A percentile compares a stretch with the other conserved stretches of the same genome.
phyloP scores from a whole-genome alignment of 2,329 filamentous ascomycete species.

The Lecanicillium sp. region DNA sequence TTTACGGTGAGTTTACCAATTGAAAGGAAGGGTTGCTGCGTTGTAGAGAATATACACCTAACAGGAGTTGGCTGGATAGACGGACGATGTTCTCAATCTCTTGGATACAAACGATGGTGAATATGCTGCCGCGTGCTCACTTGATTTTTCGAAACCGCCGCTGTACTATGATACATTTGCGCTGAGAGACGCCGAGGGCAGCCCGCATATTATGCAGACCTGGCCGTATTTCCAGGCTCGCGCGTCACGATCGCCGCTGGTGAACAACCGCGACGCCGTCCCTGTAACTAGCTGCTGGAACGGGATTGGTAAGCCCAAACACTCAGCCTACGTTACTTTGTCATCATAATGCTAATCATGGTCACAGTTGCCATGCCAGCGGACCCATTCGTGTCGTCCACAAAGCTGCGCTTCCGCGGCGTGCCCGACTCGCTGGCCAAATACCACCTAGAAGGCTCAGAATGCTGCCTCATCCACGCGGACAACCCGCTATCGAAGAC shows the following conservation, averaged over 20 bases:
- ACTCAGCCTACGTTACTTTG: background rate
- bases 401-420: constrained; percentile 51
- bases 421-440: constrained; percentile 54
- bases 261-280: constrained; percentile 36
- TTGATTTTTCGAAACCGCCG: constrained; percentile 49
- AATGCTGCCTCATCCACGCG: constrained; percentile 71
- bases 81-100: constrained; percentile 46
- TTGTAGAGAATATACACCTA: background rate
- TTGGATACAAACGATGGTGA: constrained; percentile 49
- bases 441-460: constrained; percentile 64
- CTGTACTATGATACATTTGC: constrained; percentile 57
- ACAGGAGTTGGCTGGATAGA: constrained; percentile 24
- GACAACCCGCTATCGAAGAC: constrained; percentile 53
- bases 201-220: constrained; percentile 41
- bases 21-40: too few relatives aligned
- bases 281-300: constrained; percentile 39
- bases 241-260: constrained; percentile 45
- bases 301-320: constrained; percentile 30
- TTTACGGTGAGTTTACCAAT: constrained; percentile 44
- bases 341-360: background rate
- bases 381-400: constrained; percentile 42
- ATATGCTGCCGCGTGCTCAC: constrained; percentile 54
- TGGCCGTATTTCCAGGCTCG: constrained; percentile 53
- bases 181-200: constrained; percentile 44
- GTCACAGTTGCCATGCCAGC: constrained; percentile 40